These are phyloP conservation scores for Nicotiana knightiana DNA, from an alignment of 257 asterid species.

Conservation along the genomic window DNA sequence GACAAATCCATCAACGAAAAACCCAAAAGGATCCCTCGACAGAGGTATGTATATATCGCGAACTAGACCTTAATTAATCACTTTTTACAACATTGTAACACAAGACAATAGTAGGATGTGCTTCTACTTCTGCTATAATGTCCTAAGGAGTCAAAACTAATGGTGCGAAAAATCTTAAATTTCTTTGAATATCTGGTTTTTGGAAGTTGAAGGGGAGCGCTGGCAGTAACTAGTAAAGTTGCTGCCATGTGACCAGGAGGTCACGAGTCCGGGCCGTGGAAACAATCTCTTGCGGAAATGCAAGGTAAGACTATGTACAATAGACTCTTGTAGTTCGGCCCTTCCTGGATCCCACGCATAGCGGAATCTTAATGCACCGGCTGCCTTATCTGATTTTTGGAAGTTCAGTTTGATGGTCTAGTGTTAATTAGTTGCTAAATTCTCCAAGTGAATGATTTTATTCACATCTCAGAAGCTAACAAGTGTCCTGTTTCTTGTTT, in stretches of 20 bases:
- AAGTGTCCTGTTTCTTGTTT: background rate
- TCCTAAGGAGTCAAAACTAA: background rate
- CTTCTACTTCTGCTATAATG: background rate
- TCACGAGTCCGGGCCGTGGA: too few relatives aligned
- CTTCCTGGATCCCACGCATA: too few relatives aligned
- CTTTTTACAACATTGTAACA: background rate
- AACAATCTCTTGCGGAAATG: too few relatives aligned
- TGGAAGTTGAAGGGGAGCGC: background rate
- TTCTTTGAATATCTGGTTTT: background rate
- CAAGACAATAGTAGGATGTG: background rate
- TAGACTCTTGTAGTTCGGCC: too few relatives aligned
- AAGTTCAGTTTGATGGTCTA: background rate
- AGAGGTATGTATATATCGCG: slow-evolving; percentile 41
- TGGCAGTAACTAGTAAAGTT: too few relatives aligned
- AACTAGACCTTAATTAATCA: background rate
- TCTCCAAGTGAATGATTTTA: background rate
- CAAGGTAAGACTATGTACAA: too few relatives aligned
- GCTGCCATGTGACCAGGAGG: too few relatives aligned
- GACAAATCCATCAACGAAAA: slow-evolving; percentile 37
- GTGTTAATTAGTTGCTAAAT: background rate
- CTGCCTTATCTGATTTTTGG: background rate
- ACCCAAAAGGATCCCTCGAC: slow-evolving; percentile 58
- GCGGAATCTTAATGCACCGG: too few relatives aligned
- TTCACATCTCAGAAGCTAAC: background rate
- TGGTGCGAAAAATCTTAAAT: background rate